A percentile compares a stretch with the other conserved stretches of the same genome.
Conservation (phyloP, 2,329 filamentous ascomycete species). For the Colletotrichum lupini region DNA sequence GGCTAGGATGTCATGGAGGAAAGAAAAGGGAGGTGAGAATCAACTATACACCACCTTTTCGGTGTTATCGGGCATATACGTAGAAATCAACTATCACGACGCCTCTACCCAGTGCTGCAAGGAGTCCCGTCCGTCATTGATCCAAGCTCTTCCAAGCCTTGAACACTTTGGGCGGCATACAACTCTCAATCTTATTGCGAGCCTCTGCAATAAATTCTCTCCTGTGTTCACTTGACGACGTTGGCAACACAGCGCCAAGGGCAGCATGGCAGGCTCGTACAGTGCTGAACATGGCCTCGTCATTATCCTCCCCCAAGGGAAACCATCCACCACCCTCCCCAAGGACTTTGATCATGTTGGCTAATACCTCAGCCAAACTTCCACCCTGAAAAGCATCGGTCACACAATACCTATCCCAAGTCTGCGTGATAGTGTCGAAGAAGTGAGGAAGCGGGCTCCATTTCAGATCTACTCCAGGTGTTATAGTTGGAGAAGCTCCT, state of each 20-base stretch:
- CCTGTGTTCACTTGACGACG: too few species aligned
- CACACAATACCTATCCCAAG: background rate
- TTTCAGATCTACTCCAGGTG: background rate
- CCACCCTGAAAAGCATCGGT: background rate
- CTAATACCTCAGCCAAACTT: rapidly evolving
- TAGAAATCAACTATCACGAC: too few species aligned
- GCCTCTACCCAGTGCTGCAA: too few species aligned
- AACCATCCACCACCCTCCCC: background rate
- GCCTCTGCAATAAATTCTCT: too few species aligned
- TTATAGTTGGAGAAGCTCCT: background rate
- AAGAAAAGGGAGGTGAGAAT: too few species aligned
- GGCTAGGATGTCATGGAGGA: too few species aligned
- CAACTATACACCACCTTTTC: too few species aligned
- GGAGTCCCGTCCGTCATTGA: too few species aligned
- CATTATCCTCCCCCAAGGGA: background rate
- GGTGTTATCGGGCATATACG: too few species aligned
- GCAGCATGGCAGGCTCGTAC: background rate
- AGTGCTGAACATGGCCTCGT: background rate
- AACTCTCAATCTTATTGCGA: background rate
- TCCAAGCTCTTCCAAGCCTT: background rate
- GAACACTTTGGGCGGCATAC: background rate
- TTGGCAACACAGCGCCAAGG: too few species aligned
- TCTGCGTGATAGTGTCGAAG: background rate
- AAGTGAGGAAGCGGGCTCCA: background rate
- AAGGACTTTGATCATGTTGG: background rate